A percentile compares a stretch with the other conserved stretches of the same genome.
Conservation (phyloP, 2,329 filamentous ascomycete genomes). For the Ophiognomonia clavigignenti-juglandacearum region DNA sequence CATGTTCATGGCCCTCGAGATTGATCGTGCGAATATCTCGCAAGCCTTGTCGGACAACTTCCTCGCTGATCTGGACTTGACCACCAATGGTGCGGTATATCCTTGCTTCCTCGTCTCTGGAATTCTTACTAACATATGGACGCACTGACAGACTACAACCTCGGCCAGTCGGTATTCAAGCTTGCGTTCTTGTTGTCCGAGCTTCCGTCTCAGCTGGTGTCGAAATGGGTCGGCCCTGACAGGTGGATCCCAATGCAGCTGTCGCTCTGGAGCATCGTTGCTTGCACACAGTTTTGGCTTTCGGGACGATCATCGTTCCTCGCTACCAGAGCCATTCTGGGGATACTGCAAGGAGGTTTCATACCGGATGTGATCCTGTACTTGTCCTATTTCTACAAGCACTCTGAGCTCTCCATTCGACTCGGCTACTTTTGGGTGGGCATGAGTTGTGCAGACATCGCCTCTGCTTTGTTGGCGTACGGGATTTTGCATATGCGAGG, state of each 20-base stretch:
- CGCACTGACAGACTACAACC: slow-evolving; percentile 33
- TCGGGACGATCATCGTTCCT: slow-evolving; percentile 34
- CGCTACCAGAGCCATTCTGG: slow-evolving; percentile 32
- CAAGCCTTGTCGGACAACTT: slow-evolving; percentile 46
- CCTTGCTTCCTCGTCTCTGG: not conserved
- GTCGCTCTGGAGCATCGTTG: slow-evolving; percentile 50
- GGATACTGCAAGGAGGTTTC: slow-evolving; percentile 40
- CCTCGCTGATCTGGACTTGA: slow-evolving; percentile 35
- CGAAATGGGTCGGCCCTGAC: slow-evolving; percentile 53
- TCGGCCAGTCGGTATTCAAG: slow-evolving; percentile 45
- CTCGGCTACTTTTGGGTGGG: slow-evolving; percentile 38
- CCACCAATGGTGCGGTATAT: slow-evolving; percentile 34
- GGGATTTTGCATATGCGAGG: slow-evolving; percentile 37
- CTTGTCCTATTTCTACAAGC: slow-evolving; percentile 40
- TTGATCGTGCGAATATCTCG: slow-evolving; percentile 41
- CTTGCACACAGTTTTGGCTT: slow-evolving; percentile 41
- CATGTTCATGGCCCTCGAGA: slow-evolving; percentile 46
- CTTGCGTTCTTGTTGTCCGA: slow-evolving; percentile 49
- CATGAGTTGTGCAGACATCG: slow-evolving; percentile 34
- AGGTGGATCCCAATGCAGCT: slow-evolving; percentile 58
- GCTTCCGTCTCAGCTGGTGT: slow-evolving; percentile 56
- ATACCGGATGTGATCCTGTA: slow-evolving; percentile 41
- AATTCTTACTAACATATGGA: not conserved
- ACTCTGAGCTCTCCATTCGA: slow-evolving; percentile 33
- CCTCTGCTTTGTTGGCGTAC: slow-evolving; percentile 33